phyloP scores from a whole-genome alignment of 768 basidiomycete species.

The Leccinum truebloodii region DNA sequence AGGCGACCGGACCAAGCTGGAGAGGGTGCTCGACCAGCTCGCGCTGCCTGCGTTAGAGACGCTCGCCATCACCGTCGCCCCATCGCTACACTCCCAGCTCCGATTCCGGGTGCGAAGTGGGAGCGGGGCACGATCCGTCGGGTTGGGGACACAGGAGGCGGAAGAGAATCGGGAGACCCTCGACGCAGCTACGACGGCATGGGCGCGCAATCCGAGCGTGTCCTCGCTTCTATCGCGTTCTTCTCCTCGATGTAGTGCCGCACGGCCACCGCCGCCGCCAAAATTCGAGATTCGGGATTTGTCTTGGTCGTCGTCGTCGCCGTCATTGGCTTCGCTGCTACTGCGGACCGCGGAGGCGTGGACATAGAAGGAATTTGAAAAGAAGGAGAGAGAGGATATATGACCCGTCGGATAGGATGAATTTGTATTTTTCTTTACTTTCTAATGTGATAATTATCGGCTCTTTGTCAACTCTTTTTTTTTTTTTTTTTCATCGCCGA shows the following conservation, averaged over 20 bases:
- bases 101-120: background rate
- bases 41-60: slow-evolving; percentile 22
- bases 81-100: background rate
- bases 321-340: background rate
- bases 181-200: slow-evolving; percentile 2
- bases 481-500: background rate
- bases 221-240: slow-evolving; percentile 16
- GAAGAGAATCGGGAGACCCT: slow-evolving; percentile 1
- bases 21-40: slow-evolving; percentile 22
- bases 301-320: background rate
- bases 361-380: background rate
- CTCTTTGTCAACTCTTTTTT: background rate
- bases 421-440: background rate
- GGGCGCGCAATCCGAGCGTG: slow-evolving; percentile 19
- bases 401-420: background rate
- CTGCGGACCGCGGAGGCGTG: background rate
- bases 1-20: slow-evolving; percentile 20
- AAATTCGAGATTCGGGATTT: slow-evolving; percentile 12
- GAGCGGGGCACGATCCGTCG: background rate
- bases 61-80: slow-evolving; percentile 12
- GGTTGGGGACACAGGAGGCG: background rate
- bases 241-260: slow-evolving; percentile 3
- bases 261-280: background rate
- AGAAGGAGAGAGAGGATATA: too few relatives aligned
- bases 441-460: background rate